phyloP scores from a whole-genome alignment of 169 alveolate species.

The Theileria parva region DNA sequence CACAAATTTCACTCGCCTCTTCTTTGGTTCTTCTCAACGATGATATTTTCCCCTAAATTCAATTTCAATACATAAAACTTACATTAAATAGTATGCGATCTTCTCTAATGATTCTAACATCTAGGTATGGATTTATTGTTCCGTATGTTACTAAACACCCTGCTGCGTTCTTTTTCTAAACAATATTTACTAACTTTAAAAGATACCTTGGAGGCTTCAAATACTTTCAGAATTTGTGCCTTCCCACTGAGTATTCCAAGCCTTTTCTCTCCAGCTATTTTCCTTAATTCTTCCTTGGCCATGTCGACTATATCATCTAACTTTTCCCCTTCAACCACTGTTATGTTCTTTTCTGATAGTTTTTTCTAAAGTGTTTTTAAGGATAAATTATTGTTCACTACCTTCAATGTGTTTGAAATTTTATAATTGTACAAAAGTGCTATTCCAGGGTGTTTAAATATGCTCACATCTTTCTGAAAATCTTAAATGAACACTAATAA shows the following conservation, averaged over 20 bases:
- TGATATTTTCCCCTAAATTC: constrained; percentile 43
- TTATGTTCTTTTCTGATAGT: background rate
- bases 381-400: background rate
- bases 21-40: constrained; percentile 58
- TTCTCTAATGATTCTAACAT: constrained; percentile 39
- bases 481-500: too few species aligned
- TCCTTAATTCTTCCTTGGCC: constrained; percentile 15
- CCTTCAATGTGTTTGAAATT: background rate
- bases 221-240: constrained; percentile 55
- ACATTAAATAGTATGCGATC: constrained; percentile 33
- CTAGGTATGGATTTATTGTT: constrained; percentile 14
- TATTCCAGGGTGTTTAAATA: background rate
- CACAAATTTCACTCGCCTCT: constrained; percentile 24
- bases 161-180: constrained; percentile 56
- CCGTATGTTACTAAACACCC: constrained; percentile 54
- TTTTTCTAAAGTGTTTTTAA: background rate
- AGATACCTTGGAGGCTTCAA: constrained; percentile 48
- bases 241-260: constrained; percentile 34
- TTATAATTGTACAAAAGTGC: background rate
- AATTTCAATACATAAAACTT: background rate
- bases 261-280: constrained; percentile 26
- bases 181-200: background rate
- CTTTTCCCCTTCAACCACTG: constrained; percentile 37
- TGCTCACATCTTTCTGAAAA: background rate
- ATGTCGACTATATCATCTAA: constrained; percentile 40